These are phyloP conservation scores for Cadophora sp. DNA, from an alignment of 2,329 filamentous ascomycete genomes.

Conservation along the genomic window DNA sequence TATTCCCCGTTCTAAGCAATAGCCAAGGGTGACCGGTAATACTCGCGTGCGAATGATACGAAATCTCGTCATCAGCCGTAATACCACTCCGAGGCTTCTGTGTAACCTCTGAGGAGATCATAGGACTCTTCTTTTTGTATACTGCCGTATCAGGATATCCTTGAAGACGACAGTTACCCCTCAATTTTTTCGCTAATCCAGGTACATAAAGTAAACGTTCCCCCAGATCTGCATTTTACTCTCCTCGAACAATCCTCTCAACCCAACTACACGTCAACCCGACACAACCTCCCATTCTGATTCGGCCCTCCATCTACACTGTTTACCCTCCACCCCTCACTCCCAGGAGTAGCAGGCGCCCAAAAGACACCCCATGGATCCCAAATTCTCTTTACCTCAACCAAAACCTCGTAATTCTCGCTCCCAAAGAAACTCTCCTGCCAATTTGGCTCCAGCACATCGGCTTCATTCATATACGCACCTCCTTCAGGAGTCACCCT, in stretches of 20 bases:
- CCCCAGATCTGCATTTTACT: background rate
- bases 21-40: background rate
- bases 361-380: conserved; percentile 53
- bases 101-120: background rate
- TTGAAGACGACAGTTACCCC: no score
- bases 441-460: conserved; percentile 52
- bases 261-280: background rate
- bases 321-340: conserved; percentile 42
- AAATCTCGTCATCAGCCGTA: background rate
- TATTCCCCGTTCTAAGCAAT: background rate
- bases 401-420: conserved; percentile 47
- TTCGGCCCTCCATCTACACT: conserved; percentile 41
- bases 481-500: conserved; percentile 42
- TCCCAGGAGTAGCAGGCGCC: conserved; percentile 30
- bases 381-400: conserved; percentile 55
- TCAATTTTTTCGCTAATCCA: no score
- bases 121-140: no score
- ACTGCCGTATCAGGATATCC: no score
- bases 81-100: background rate
- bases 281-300: conserved; percentile 32
- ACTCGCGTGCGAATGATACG: background rate
- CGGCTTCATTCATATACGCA: conserved; percentile 58
- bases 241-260: background rate
- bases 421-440: conserved; percentile 34
- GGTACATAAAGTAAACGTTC: no score